Base-by-base conservation (phyloP, 352 stramenopile genomes). In the Globisporangium iwayamae region DNA sequence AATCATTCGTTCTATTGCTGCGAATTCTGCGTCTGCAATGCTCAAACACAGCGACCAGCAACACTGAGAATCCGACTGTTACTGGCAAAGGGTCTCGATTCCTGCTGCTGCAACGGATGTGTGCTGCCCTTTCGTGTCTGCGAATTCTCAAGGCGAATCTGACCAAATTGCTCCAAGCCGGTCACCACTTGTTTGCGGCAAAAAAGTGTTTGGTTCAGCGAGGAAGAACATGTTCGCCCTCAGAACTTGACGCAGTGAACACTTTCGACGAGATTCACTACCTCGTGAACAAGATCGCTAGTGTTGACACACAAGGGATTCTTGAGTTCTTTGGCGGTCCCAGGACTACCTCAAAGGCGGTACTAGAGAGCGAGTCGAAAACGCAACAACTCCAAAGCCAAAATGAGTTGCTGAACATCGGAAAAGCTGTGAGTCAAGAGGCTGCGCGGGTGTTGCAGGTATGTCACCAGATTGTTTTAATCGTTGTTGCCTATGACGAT, bases 101-200 rank as follows among this genome's bases (percentile, higher is more conserved):
- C 11, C 2, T 36, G n/a, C 13, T 68, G 20, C 28, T 63, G 18
- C 45, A 53, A 14, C 39, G 56, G 7, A 72, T 81, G 64, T 62
- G 51, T 41, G 46, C 83, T 18, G 41, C 65, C 0, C 57, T 83
- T 18, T 76, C 72, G 0, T 87, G 74, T 22, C 62, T 87, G 16
- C 69, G 74, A 7, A 69, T 87, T 39, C 28, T 87, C 22, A 72
- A 81, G 46, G n/a, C 76, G 0, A 87, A 87, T 62, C 34, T 87
- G 45, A 81, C 61, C 38, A 73, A 73, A 54, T 20, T 39, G 43
- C 28, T 58, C 50, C 32, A 39, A 56, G 34, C 32, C 4, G 61
- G n/a, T 28, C 16, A 1, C 7, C 18, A 22, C 20, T 51, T 16
- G 7, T 34, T 39, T 9, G 25, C 39, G 18, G 10, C n/a, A 14